Percentiles rank a stretch among this genome's conserved stretches.
phyloP scores from a whole-genome alignment of 352 stramenopile species.

The Saprolegnia parasitica region DNA sequence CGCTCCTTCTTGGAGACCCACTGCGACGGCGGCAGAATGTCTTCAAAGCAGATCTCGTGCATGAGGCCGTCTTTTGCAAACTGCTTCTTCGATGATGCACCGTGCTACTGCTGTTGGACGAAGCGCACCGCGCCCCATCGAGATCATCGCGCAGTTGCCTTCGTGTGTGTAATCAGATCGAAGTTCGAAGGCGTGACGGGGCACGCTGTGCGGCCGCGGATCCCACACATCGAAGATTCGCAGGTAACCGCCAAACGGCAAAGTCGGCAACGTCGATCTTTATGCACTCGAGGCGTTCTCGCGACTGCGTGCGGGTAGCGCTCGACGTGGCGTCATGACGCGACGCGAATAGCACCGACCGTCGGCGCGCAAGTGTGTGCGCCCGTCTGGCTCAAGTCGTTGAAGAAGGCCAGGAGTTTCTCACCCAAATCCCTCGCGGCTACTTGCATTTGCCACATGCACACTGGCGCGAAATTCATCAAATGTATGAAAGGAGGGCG shows the following conservation, averaged over 20 bases:
- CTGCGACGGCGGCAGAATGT: constrained; percentile 14
- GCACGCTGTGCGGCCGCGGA: not conserved
- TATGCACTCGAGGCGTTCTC: no score
- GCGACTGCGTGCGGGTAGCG: no score
- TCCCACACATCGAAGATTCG: not conserved
- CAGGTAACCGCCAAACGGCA: not conserved
- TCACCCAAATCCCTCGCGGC: not conserved
- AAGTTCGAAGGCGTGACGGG: not conserved
- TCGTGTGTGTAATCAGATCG: not conserved
- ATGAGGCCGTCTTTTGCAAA: not conserved
- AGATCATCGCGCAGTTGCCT: not conserved
- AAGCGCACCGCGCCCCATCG: not conserved
- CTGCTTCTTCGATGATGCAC: no score
- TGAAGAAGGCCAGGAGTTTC: not conserved
- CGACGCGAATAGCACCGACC: no score
- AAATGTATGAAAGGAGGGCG: no score
- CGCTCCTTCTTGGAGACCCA: constrained; percentile 27
- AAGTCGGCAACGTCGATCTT: no score
- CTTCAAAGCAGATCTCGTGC: constrained; percentile 6
- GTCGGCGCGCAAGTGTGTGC: no score
- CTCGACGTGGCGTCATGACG: no score
- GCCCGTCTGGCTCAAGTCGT: not conserved
- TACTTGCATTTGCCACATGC: not conserved
- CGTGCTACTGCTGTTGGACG: not conserved
- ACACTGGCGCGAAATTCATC: no score